phyloP scores from a whole-genome alignment of 495 filamentous ascomycete genomes.

The Talaromyces stipitatus region DNA sequence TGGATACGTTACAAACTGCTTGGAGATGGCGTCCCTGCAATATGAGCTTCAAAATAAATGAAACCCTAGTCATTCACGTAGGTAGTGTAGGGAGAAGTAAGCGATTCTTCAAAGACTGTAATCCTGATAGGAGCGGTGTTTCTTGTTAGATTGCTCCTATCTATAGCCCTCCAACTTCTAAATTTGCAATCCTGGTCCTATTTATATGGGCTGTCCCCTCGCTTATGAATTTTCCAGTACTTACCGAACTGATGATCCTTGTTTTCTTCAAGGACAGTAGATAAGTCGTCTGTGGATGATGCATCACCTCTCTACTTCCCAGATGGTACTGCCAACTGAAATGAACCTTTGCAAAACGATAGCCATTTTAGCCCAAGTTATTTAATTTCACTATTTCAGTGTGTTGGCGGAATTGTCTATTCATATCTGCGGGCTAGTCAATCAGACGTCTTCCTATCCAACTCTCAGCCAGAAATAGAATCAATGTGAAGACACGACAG shows the following conservation, averaged over 20 bases:
- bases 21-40: not conserved
- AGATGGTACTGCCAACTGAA: no score
- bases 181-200: not conserved
- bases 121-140: not conserved
- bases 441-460: not conserved
- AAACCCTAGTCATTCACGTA: not conserved
- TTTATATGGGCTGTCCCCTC: not conserved
- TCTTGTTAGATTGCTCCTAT: not conserved
- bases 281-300: not conserved
- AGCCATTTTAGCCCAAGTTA: not conserved
- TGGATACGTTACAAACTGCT: no score
- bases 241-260: not conserved
- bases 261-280: not conserved
- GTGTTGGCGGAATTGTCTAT: not conserved
- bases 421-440: not conserved
- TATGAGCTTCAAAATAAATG: not conserved
- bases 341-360: no score
- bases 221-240: not conserved
- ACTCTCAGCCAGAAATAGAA: slow-evolving; percentile 4
- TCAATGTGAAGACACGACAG: not conserved
- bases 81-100: not conserved
- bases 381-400: not conserved
- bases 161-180: not conserved
- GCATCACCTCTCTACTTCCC: no score
- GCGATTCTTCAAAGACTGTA: not conserved